Base-by-base conservation (phyloP, 139 green algal genomes). In the Helicosporidium sp. region DNA sequence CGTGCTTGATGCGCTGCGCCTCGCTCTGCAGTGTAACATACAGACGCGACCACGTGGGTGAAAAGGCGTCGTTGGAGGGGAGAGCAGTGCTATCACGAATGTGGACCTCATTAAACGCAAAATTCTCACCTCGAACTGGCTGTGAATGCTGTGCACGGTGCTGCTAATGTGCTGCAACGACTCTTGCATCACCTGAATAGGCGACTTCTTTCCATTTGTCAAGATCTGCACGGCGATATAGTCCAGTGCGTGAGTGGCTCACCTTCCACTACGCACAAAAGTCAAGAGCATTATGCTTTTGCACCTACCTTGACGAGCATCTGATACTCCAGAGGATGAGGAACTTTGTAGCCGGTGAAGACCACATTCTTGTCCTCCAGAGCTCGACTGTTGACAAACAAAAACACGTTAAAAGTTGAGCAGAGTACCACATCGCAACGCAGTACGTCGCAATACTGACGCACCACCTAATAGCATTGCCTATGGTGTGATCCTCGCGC, bases 271-370 rank as follows among this genome's bases (percentile, higher is more conserved):
- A 17, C 24, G n/a, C 26, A 41, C 26, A 20, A 16, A 16, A 7
- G 3, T n/a, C n/a, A n/a, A n/a, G n/a, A n/a, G n/a, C n/a, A n/a
- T n/a, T n/a, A n/a, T n/a, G n/a, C n/a, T n/a, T n/a, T n/a, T n/a
- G n/a, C 2, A 0, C 42, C 20, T 29, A 91, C 72, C 54, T 77
- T 84, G 43, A 96, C 56, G 1, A 85, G 47, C 51, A 96, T 76
- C 17, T 71, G 58, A 35, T 92, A 73, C 46, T 92, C 74, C 10
- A 95, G 70, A 2, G 87, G 87, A 61, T 96, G 87, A 0, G 87
- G 87, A 36, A 93, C 75, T 33, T 79, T 74, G 68, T 96, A 96
- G 7, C 87, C 87, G 4, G 85, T 70, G 62, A 96, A 96, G 7
- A 84, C 68, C 1, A 93, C 77, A 6, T 65, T 42, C 34, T 57